Conservation (phyloP, 1,284 basidiomycete genomes). For the Apiotrichum veenhuisii region DNA sequence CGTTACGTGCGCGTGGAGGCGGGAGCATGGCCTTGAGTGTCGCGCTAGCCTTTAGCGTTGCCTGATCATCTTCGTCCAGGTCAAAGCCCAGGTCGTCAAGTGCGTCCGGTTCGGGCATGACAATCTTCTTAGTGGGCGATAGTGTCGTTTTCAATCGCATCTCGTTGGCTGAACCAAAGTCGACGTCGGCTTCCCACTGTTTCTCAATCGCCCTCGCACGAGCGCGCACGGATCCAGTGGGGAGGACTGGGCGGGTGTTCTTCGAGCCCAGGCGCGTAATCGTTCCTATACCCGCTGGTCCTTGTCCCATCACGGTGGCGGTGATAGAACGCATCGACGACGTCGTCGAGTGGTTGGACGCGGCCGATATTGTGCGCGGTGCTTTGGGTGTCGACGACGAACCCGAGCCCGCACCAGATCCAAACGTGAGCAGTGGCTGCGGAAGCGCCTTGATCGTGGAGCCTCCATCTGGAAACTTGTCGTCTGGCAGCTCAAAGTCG, state of each 20-base stretch:
- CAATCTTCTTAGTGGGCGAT: neutral
- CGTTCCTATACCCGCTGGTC: constrained; percentile 37
- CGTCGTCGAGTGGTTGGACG: constrained; percentile 12
- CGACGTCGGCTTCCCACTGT: constrained; percentile 32
- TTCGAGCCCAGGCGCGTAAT: constrained; percentile 32
- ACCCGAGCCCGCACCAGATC: neutral
- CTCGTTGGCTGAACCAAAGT: constrained; percentile 22
- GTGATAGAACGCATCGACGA: constrained; percentile 19
- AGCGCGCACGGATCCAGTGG: constrained; percentile 28
- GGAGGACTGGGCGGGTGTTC: constrained; percentile 8
- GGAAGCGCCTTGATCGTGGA: neutral
- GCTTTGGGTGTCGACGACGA: constrained; percentile 3
- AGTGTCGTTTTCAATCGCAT: neutral
- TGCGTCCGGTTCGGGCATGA: constrained; percentile 31
- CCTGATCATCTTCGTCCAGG: constrained; percentile 40
- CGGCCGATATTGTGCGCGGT: constrained; percentile 7
- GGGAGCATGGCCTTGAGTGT: constrained; percentile 44
- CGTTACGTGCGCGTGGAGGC: constrained; percentile 22
- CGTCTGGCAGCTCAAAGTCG: constrained; percentile 13
- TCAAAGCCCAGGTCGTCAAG: constrained; percentile 41
- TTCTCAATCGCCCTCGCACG: constrained; percentile 25
- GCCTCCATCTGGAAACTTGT: neutral
- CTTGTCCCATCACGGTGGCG: constrained; percentile 31
- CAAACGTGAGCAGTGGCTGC: constrained; percentile 1
- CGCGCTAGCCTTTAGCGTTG: constrained; percentile 43